Percentiles rank a stretch among this genome's conserved stretches.
These are phyloP conservation scores for Ploettnerulaceae sp. DNA, from an alignment of 2,329 filamentous ascomycete species.

Conservation along the genomic window DNA sequence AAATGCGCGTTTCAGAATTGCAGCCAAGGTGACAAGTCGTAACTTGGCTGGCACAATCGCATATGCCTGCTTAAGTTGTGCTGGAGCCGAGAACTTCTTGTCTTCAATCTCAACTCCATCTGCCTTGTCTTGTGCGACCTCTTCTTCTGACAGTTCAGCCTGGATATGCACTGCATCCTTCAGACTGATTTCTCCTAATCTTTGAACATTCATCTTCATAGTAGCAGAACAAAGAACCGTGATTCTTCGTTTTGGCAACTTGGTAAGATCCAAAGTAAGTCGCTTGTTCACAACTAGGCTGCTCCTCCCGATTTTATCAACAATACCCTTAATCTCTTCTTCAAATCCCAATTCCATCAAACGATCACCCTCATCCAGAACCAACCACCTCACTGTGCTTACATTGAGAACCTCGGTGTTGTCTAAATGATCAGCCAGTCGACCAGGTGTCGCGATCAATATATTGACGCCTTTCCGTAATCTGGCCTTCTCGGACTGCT, in stretches of 20 bases:
- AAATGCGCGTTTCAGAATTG: constrained; percentile 81
- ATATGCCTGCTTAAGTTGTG: constrained; percentile 91
- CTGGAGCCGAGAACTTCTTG: constrained; percentile 70
- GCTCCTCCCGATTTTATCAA: constrained; percentile 69
- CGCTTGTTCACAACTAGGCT: constrained; percentile 54
- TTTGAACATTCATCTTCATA: constrained; percentile 96
- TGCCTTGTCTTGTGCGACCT: constrained; percentile 48
- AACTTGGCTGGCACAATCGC: constrained; percentile 84
- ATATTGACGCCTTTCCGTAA: constrained; percentile 94
- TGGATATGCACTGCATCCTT: constrained; percentile 88
- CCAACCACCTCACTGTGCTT: constrained; percentile 84
- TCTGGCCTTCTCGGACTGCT: constrained; percentile 83
- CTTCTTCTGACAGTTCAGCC: constrained; percentile 48
- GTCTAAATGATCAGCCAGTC: constrained; percentile 85
- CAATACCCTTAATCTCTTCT: constrained; percentile 83
- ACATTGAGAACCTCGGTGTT: constrained; percentile 88
- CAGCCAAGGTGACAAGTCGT: constrained; percentile 80
- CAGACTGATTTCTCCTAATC: constrained; percentile 88
- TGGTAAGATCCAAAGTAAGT: constrained; percentile 50
- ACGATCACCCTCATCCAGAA: constrained; percentile 95
- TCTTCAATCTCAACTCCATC: constrained; percentile 41
- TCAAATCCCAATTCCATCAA: constrained; percentile 98
- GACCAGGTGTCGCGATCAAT: constrained; percentile 86
- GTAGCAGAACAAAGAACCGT: constrained; percentile 95
- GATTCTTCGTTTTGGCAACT: constrained; percentile 69